Evolutionary conservation across 306 rosid species (phyloP).

Genomic region (Acacia acuminata): DNA sequence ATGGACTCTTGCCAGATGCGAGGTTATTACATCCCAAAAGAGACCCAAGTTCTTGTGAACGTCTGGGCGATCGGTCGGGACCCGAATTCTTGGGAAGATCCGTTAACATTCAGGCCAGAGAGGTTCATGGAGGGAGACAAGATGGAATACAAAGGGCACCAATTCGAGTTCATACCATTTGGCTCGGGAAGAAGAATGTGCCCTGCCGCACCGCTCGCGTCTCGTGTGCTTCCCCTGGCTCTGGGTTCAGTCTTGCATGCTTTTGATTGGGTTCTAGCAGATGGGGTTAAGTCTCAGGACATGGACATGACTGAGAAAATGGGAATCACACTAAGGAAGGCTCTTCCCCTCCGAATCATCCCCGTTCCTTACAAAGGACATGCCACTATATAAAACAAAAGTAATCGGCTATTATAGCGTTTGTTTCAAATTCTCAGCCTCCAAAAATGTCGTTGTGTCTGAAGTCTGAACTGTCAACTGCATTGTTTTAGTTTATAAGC

Average conservation of each 20-base stretch:
- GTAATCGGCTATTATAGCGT: background rate
- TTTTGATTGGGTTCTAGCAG: constrained; percentile 75
- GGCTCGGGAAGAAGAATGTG: constrained; percentile 91
- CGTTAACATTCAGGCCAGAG: constrained; percentile 69
- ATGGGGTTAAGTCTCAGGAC: constrained; percentile 54
- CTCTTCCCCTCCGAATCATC: constrained; percentile 16
- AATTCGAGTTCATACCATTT: constrained; percentile 79
- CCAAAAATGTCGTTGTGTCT: background rate
- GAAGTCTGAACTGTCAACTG: background rate
- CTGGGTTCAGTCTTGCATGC: constrained; percentile 64
- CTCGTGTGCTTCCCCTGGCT: constrained; percentile 78
- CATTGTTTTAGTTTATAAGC: background rate
- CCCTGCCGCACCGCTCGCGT: constrained; percentile 79
- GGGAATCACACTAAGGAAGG: constrained; percentile 77
- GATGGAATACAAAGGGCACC: constrained; percentile 67
- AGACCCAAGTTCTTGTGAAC: constrained; percentile 74
- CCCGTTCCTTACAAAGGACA: background rate
- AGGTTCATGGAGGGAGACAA: constrained; percentile 55
- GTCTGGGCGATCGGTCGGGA: constrained; percentile 96
- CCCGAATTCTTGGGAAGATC: constrained; percentile 69
- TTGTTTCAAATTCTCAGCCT: background rate
- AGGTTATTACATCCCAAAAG: constrained; percentile 68
- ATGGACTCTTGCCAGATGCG: constrained; percentile 55
- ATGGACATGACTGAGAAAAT: constrained; percentile 87
- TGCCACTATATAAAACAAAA: background rate